These are phyloP conservation scores for Beauveria australis DNA, from an alignment of 2,329 filamentous ascomycete genomes.

Conservation along the genomic window DNA sequence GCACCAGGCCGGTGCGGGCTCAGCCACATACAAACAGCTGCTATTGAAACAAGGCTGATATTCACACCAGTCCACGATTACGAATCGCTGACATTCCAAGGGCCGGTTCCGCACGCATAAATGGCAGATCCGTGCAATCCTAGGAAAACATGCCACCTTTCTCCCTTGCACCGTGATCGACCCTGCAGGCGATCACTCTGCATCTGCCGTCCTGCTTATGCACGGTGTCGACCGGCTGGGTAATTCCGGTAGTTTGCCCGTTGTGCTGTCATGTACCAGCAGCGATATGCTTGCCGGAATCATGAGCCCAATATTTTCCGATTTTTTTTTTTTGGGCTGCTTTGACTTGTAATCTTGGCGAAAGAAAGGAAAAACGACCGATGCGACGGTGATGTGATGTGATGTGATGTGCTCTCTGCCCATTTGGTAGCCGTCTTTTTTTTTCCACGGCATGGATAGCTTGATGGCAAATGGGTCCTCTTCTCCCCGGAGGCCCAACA, in stretches of 20 bases:
- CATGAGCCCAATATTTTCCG: not conserved
- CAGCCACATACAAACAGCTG: not conserved
- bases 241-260: not conserved
- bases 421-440: not conserved
- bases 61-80: not conserved
- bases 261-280: not conserved
- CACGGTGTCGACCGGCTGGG: not conserved
- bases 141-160: not conserved
- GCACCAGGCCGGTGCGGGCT: not conserved
- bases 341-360: not conserved
- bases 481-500: too few species aligned
- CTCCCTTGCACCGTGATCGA: not conserved
- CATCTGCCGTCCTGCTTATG: not conserved
- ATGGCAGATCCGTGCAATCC: not conserved
- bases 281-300: not conserved
- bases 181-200: not conserved
- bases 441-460: not conserved
- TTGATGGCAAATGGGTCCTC: not conserved
- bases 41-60: slow-evolving; percentile 4
- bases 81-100: not conserved
- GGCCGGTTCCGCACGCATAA: not conserved
- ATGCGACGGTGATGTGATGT: not conserved
- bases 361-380: not conserved
- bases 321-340: not conserved
- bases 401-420: not conserved